Base-by-base conservation (phyloP, 2,329 filamentous ascomycete genomes). In the Rutstroemia sp. region DNA sequence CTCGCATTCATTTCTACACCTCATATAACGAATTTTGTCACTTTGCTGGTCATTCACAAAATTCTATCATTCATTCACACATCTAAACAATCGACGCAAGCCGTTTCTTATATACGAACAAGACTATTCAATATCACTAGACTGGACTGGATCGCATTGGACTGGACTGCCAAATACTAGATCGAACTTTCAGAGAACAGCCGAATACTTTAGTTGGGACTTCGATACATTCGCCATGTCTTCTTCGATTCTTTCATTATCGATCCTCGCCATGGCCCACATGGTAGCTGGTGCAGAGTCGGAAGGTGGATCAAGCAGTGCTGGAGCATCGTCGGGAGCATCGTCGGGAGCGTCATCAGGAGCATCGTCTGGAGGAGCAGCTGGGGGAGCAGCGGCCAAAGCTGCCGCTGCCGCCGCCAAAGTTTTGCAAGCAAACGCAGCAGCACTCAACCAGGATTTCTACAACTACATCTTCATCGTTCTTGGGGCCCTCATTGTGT, bases 401-500 rank as follows among this genome's bases (percentile, higher is more conserved):
- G 51, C 56, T 25, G 59, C 60, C 9, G 50, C 57, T 7, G 56
- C 59, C 5, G 58, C 61, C 4, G 61, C 63, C 7, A 42, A 53
- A 10, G 52, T 57, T 14, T n/a, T 54, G 23, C 51, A 27, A 27
- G 54, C 51, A 19, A 63, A 68, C 19, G 68, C 69, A 6, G 51
- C 44, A 8, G 51, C 51, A 1, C 58, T 65, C 9, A 82, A 86
- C 63, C 72, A 79, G 62, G 73, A 78, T 45, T 75, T 88, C 42
- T 77, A 79, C 39, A 73, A 80, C 56, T 85, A 86, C 67, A 76
- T 86, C 45, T 74, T 86, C 61, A 73, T 84, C 61, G 76, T 86
- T 27, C 83, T 88, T 70, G 82, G 82, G 53, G 78, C 78, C 51
- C 75, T 91, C 51, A 79, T 86, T 12, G 77, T 71, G 38, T 76